These are phyloP conservation scores for Sarocladium brachiariae DNA, from an alignment of 2,329 filamentous ascomycete species.

Conservation along the genomic window DNA sequence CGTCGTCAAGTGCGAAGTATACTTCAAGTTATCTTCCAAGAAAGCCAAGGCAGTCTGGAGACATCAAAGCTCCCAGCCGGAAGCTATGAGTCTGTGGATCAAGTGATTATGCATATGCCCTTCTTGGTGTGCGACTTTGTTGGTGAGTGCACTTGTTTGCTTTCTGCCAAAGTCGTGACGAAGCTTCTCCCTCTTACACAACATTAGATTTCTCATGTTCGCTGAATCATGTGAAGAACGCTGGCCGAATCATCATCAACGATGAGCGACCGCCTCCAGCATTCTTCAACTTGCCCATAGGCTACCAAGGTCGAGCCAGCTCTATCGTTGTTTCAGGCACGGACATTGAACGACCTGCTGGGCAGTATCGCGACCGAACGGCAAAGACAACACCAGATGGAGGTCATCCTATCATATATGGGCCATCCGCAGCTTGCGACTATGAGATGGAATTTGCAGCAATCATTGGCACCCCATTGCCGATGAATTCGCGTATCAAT, in stretches of 20 bases:
- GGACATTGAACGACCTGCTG: slow-evolving; percentile 38
- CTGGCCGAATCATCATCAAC: slow-evolving; percentile 32
- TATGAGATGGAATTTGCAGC: slow-evolving; percentile 38
- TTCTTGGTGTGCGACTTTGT: slow-evolving; percentile 48
- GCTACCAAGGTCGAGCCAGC: slow-evolving; percentile 48
- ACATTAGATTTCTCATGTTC: slow-evolving; percentile 47
- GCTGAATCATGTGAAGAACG: slow-evolving; percentile 45
- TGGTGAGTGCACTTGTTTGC: too few species aligned
- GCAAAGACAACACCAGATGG: slow-evolving; percentile 11
- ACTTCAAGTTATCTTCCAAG: slow-evolving; percentile 20
- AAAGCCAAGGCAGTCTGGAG: slow-evolving; percentile 16
- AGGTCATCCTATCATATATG: slow-evolving; percentile 16
- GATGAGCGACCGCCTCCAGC: slow-evolving; percentile 32
- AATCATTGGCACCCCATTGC: slow-evolving; percentile 34
- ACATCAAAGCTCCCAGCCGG: slow-evolving; percentile 11
- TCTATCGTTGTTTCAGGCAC: slow-evolving; percentile 41
- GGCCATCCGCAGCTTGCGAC: slow-evolving; percentile 28
- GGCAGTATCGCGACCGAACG: slow-evolving; percentile 28
- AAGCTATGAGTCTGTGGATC: slow-evolving; percentile 13
- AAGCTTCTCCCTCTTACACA: too few species aligned
- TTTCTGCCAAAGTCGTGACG: too few species aligned
- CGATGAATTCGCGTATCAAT: slow-evolving; percentile 27
- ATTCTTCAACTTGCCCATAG: slow-evolving; percentile 42
- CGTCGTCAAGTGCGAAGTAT: slow-evolving; percentile 23
- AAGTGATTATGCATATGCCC: slow-evolving; percentile 42